These are phyloP conservation scores for Spongiforma sp. DNA, from an alignment of 1,284 basidiomycete species.

Conservation along the genomic window DNA sequence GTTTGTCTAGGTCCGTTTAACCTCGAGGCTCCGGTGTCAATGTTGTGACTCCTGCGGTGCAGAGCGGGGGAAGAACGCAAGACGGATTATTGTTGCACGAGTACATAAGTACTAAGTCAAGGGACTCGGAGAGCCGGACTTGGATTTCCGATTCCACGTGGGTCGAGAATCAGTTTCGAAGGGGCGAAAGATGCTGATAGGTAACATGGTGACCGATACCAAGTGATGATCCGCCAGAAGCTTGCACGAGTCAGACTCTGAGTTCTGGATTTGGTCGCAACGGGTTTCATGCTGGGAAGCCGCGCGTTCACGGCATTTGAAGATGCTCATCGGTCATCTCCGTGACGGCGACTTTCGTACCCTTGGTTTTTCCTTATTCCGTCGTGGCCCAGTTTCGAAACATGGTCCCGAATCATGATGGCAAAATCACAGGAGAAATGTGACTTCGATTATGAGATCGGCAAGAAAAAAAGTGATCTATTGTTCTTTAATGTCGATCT, in stretches of 20 bases:
- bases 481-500: slow-evolving; percentile 8
- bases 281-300: not conserved
- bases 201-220: too few relatives aligned
- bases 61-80: too few relatives aligned
- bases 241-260: not conserved
- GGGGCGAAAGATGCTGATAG: not conserved
- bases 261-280: slow-evolving; percentile 8
- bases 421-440: slow-evolving; percentile 5
- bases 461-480: slow-evolving; percentile 14
- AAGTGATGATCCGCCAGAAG: slow-evolving; percentile 23
- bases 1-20: too few relatives aligned
- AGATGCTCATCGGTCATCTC: slow-evolving; percentile 16
- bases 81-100: too few relatives aligned
- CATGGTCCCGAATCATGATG: not conserved
- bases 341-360: slow-evolving; percentile 14
- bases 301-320: not conserved
- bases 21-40: too few relatives aligned
- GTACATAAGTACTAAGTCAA: too few relatives aligned
- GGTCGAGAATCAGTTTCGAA: too few relatives aligned
- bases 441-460: slow-evolving; percentile 12
- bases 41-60: too few relatives aligned
- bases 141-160: slow-evolving; percentile 18
- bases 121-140: too few relatives aligned
- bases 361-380: not conserved
- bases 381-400: not conserved